These are phyloP conservation scores for Ambrosiella cleistominuta DNA, from an alignment of 2,329 filamentous ascomycete species.

Conservation along the genomic window DNA sequence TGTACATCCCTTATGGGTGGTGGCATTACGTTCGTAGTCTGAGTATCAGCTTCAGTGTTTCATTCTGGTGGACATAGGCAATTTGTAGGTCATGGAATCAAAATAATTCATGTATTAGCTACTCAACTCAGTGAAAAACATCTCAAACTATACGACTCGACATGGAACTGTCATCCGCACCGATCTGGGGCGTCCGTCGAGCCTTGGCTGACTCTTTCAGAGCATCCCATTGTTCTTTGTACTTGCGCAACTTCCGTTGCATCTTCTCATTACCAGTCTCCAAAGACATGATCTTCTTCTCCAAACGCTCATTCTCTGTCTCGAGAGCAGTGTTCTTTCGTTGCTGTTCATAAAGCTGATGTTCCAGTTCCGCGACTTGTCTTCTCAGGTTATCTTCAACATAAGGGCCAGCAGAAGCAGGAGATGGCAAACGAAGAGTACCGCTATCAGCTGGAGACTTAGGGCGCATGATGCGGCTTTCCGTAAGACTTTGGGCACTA, in stretches of 20 bases:
- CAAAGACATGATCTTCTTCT: conserved; percentile 41
- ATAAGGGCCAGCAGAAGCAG: conserved; percentile 3
- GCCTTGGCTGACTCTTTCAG: conserved; percentile 45
- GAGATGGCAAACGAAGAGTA: conserved; percentile 11
- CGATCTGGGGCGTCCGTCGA: conserved; percentile 18
- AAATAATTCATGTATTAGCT: neutral
- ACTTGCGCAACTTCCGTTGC: conserved; percentile 38
- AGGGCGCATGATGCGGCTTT: conserved; percentile 52
- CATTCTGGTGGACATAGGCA: conserved; percentile 71
- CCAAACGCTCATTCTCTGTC: conserved; percentile 37
- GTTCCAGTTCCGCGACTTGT: conserved; percentile 48
- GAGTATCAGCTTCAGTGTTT: conserved; percentile 80
- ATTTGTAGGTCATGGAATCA: neutral
- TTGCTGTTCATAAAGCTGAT: conserved; percentile 38
- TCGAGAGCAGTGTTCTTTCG: conserved; percentile 51
- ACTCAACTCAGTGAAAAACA: neutral
- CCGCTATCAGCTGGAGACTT: conserved; percentile 27
- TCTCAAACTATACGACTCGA: conserved; percentile 13
- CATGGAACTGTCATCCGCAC: conserved; percentile 5
- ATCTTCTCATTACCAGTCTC: conserved; percentile 44
- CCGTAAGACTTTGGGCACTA: conserved; percentile 74
- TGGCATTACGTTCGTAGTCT: conserved; percentile 92
- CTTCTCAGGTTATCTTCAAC: conserved; percentile 24
- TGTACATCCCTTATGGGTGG: conserved; percentile 89
- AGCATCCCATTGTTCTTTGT: conserved; percentile 43